Evolutionary conservation across 495 filamentous ascomycete species (phyloP), one percentile per base, ranked within the genome.

Genomic region (Friedmanniomyces simplex): DNA sequence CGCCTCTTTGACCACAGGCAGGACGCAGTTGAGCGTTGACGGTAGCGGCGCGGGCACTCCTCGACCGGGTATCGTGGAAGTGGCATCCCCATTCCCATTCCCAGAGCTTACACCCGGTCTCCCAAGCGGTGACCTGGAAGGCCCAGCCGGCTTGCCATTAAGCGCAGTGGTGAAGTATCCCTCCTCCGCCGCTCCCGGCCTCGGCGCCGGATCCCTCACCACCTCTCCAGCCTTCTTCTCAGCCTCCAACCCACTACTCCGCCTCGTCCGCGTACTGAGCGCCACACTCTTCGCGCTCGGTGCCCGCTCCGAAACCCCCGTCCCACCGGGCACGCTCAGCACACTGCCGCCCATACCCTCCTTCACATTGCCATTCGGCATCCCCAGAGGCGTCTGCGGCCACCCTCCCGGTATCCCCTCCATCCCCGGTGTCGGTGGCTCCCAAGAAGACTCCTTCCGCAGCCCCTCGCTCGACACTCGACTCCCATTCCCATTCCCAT

Each of bases 171-270:
- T 52, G 50, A 59, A 59, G 28, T 59, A 59, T 10, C 56, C 56
- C 39, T 59, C 56, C 50, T 53, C 56, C 21, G 56, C 49, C 7
- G 56, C 56, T 26, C 56, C 56, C 2, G 56, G 56, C n/a, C 56
- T 6, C 26, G 56, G 37, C 14, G 25, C 28, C 8, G 32, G 21
- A 6, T 52, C 56, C 41, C 13, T 59, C 21, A 59, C 25, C 48
- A 53, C 50, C 56, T 59, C 56, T 7, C 56, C 50, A 12, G 56
- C 55, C 50, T 53, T 52, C 56, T 53, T 59, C 39, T 59, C 56
- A 20, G 10, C 26, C 1, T 59, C 56, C 32, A 59, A 10, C 10
- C 39, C 39, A 30, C 56, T 53, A 20, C 49, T 46, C 39, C 56
- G 11, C 26, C 56, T 52, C 7, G 56, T 43, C 48, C 56, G 56